Conservation (phyloP, 371 early-diverging fungal species). For the Mortierella sp. region DNA sequence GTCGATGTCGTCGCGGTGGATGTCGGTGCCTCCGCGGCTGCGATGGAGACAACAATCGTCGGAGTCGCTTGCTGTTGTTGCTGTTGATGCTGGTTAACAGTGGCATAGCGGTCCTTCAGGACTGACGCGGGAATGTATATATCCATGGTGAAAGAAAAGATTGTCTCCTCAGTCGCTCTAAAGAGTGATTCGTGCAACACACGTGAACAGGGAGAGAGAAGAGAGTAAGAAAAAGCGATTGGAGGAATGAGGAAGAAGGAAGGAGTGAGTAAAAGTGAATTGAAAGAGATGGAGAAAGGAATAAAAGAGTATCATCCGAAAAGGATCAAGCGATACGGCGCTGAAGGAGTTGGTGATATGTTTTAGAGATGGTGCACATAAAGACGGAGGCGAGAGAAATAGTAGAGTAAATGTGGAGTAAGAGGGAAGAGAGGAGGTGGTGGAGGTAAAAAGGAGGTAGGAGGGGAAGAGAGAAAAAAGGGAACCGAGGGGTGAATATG, state of each 20-base stretch:
- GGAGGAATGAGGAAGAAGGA: too few species aligned
- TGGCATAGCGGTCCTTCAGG: conserved; percentile 24
- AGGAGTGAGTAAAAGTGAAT: not conserved
- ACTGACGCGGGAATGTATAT: conserved; percentile 41
- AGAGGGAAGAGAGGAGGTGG: not conserved
- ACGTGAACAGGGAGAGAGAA: not conserved
- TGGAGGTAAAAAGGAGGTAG: not conserved
- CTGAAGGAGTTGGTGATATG: not conserved
- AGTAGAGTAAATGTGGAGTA: not conserved
- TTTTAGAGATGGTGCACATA: not conserved
- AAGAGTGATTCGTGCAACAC: not conserved
- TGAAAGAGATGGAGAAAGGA: not conserved
- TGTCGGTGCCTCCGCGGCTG: not conserved
- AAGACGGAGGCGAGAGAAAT: not conserved
- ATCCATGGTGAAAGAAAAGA: conserved; percentile 24
- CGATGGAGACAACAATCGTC: not conserved
- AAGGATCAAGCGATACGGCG: not conserved
- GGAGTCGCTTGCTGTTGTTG: conserved; percentile 4
- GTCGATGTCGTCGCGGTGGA: not conserved
- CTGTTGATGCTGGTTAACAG: conserved; percentile 8
- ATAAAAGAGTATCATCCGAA: not conserved
- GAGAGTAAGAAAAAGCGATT: not conserved
- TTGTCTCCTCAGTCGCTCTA: not conserved
- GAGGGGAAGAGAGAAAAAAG: not conserved
- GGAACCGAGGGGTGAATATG: too few species aligned